Evolutionary conservation across 495 filamentous ascomycete species (phyloP).

Genomic region (Hypoxylon subgilvum): DNA sequence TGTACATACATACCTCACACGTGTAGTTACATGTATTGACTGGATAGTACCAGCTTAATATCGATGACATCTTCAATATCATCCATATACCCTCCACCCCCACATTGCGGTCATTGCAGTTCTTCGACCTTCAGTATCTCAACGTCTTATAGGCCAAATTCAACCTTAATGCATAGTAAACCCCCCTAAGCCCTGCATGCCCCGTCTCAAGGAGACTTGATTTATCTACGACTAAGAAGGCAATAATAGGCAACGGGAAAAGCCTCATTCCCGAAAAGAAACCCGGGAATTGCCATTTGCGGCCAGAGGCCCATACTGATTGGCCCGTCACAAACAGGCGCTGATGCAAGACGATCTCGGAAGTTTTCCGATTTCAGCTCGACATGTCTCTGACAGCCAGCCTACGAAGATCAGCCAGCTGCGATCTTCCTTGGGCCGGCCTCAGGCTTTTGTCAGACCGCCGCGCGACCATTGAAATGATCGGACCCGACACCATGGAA

Average conservation of each 20-base stretch:
- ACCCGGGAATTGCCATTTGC: slow-evolving; percentile 35
- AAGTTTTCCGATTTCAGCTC: slow-evolving; percentile 33
- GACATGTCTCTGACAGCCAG: slow-evolving; percentile 15
- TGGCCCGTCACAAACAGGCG: slow-evolving; percentile 32
- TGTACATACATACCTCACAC: too few species aligned
- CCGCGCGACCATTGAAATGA: slow-evolving; percentile 29
- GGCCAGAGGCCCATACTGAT: slow-evolving; percentile 34
- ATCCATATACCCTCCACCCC: slow-evolving; percentile 20
- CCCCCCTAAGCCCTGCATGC: slow-evolving; percentile 1
- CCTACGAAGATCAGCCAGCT: background rate
- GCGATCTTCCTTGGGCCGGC: slow-evolving; percentile 22
- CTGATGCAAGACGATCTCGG: slow-evolving; percentile 41
- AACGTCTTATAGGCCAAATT: background rate
- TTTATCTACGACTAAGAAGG: slow-evolving; percentile 8
- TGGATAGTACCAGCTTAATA: too few species aligned
- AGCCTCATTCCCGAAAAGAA: background rate
- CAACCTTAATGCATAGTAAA: background rate
- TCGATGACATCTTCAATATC: too few species aligned
- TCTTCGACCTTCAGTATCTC: background rate
- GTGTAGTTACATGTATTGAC: too few species aligned
- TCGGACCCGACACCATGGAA: slow-evolving; percentile 43
- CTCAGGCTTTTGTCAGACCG: slow-evolving; percentile 27
- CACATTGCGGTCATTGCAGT: slow-evolving; percentile 8
- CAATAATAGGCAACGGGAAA: slow-evolving; percentile 7
- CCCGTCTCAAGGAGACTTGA: slow-evolving; percentile 5